Evolutionary conservation across 805 yeast species (phyloP), one percentile per base, ranked within the genome.

Genomic region (Starmerella floris): DNA sequence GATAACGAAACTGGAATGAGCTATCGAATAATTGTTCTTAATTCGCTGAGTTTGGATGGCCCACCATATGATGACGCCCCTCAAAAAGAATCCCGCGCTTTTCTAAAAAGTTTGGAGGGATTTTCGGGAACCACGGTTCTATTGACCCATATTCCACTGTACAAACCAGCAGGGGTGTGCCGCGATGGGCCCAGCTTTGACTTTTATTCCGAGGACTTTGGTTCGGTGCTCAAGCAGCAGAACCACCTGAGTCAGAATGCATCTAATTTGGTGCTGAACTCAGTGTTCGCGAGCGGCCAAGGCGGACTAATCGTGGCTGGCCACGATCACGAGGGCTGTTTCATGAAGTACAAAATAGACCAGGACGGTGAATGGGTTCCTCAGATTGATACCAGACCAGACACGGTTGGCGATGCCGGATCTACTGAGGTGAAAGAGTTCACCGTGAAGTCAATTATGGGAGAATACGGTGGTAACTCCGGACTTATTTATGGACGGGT

Each of bases 311-410:
- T 91, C 3, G 62, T 88, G 33, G 83, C 95, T 0, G 98, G 98
- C 1, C 98, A 91, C 62, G 98, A 91, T 57, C 98, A 91, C 56
- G 87, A 79, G 51, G 98, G 98, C 1, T 91, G 98, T 57, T 78
- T 76, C 51, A 72, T 77, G 30, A 68, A 70, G 59, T 83, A 81
- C 58, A 19, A 8, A 8, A 5, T 26, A 6, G 17, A 33, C 16
- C 6, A 28, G 10, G 34, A 26, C 3, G 51, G 57, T 8, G 52
- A 55, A 5, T 48, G 51, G 51, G 25, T 23, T 5, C 13, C 36
- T 17, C 17, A 11, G n/a, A 28, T n/a, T 22, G 22, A 23, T 11
- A 10, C 26, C 5, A n/a, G 5, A n/a, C 38, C 38, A 9, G 21
- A 6, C 4, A 21, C 5, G 13, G 5, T 13, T 6, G 27, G 27